Evolutionary conservation across 176 grass and related monocot genomes (phyloP).

Genomic region (Saccharum officinarum): DNA sequence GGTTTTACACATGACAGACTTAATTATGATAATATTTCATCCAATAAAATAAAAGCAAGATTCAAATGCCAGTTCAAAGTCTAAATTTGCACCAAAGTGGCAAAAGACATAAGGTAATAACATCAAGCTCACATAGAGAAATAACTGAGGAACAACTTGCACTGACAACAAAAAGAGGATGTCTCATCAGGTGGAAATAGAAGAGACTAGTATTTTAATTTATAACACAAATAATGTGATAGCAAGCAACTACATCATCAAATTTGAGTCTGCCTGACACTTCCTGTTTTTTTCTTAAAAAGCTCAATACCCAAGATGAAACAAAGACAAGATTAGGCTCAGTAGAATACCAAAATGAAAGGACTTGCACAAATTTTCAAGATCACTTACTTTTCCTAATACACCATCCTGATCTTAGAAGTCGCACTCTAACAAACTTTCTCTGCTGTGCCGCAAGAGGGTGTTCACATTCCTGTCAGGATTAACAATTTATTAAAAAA

Average conservation of each 20-base stretch:
- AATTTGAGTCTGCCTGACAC: background rate
- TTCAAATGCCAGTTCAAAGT: background rate
- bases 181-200: background rate
- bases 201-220: background rate
- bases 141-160: background rate
- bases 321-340: background rate
- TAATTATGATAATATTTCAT: background rate
- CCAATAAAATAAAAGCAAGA: background rate
- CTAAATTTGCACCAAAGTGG: background rate
- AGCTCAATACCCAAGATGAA: background rate
- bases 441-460: constrained; percentile 57
- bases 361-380: background rate
- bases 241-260: background rate
- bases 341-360: background rate
- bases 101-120: background rate
- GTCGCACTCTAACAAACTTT: constrained; percentile 83
- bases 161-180: background rate
- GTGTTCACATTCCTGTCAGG: constrained; percentile 85
- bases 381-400: constrained; percentile 72
- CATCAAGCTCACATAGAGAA: background rate
- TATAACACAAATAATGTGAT: background rate
- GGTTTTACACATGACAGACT: background rate
- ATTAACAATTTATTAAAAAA: constrained; percentile 30
- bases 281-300: background rate
- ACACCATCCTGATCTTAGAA: constrained; percentile 87